Evolutionary conservation across 1,284 basidiomycete genomes (phyloP), one percentile per base, ranked within the genome.

Genomic region (Cryptococcus sp.): DNA sequence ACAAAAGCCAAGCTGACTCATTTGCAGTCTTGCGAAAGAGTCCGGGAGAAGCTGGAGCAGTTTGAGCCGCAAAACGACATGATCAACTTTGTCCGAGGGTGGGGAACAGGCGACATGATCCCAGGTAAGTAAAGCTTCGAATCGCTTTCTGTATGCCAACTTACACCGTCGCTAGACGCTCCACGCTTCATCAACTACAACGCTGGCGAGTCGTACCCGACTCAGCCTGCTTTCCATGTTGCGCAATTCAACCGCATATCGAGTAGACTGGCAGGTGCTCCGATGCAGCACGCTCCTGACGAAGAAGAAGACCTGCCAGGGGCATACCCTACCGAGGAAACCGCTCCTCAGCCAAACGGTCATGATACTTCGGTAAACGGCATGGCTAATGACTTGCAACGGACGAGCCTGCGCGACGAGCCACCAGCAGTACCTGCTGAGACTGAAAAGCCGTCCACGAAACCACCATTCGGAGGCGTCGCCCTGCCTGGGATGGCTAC

Each of bases 51-150:
- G 11, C 83, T 93, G 25, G 91, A 94, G 76, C 86, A 87, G 62
- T 84, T 93, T 71, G 91, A 93, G 68, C 84, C 88, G 0, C 87
- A 88, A 44, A 86, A 84, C 59, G 92, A 94, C 68, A 87, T 91
- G 83, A 87, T 91, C 69, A 85, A 85, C 73, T 93, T 94, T 70
- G 90, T 93, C 16, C 83, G 84, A 46, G 86, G 88, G 63, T 92
- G 91, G 72, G 89, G 89, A 2, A 95, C 91, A 4, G 92, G 92
- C 40, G 85, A 84, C 67, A 81, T 84, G 62, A 93, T 95, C 53
- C 91, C 91, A 6, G 79, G 78, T 74, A 35, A 48, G 66, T 59
- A 3, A 13, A 20, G 46, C 27, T 4, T 17, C 15, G 17, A 17
- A 31, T 35, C 8, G 7, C 17, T 20, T 15, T 23, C 16, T 0